Evolutionary conservation across 331 rosid species (phyloP), one percentile per base, ranked within the genome.

Genomic region (Acacia concinna): DNA sequence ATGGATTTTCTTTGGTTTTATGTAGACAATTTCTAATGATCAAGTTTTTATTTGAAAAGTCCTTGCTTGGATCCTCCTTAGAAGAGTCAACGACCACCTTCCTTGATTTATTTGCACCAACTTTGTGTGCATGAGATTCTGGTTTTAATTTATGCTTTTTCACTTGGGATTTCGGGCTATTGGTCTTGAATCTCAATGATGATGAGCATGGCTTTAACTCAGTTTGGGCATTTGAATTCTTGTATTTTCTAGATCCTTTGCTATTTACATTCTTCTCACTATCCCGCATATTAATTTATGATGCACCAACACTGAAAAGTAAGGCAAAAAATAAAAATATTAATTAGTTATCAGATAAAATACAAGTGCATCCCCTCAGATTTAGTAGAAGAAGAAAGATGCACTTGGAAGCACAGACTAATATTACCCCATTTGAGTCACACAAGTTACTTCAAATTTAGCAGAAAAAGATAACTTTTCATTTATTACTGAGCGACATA

Each of bases 231-330:
- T 57, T 81, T 15, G 92, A 78, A 81, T 78, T 81, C 68, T 79
- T 34, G 46, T 81, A 76, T 80, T 80, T 89, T 41, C 84, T 79
- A 23, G 90, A 76, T 74, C 88, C 92, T 74, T 62, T 51, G 49
- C 40, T 65, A 47, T 78, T 83, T 76, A 82, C 71, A 83, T 84
- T 87, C 81, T 84, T 83, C 81, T 77, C 89, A 43, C 85, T 68
- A 71, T 76, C 88, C 74, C n/a, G 86, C 97, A 94, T 94, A 81
- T 83, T 78, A 84, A 82, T 78, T 60, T 63, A 51, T 77, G 75
- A 87, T 41, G 81, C 66, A 35, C 31, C 71, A 41, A 23, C 78
- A 81, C 89, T 83, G 88, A 81, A 54, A 81, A 69, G 60, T 71
- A 12, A 71, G 20, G 64, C 65, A 81, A 20, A 79, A 47, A 68